A percentile compares a stretch with the other conserved stretches of the same genome.
These are phyloP conservation scores for Aureobasidium sp. DNA, from an alignment of 2,329 filamentous ascomycete genomes.

Conservation along the genomic window DNA sequence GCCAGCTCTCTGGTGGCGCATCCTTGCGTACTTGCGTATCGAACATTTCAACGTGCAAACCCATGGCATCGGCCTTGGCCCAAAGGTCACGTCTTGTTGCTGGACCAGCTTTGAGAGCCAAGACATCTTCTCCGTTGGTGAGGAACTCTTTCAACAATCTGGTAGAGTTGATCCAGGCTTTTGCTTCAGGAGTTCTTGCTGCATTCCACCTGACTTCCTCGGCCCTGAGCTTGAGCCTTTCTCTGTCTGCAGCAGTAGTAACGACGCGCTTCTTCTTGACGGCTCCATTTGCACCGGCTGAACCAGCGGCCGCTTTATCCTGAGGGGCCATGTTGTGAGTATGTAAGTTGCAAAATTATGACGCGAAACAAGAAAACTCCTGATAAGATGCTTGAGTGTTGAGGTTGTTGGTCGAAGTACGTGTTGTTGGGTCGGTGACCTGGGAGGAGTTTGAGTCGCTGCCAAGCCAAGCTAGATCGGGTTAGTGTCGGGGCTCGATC, in stretches of 20 bases:
- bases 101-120: not conserved
- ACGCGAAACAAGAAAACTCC: not conserved
- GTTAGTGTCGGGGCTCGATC: not conserved
- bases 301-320: not conserved
- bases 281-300: not conserved
- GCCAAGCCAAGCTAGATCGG: not conserved
- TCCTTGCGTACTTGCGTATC: not conserved
- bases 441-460: not conserved
- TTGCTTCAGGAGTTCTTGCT: conserved; percentile 5
- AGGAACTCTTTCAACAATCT: not conserved
- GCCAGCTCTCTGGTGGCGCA: not conserved
- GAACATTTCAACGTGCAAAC: conserved; percentile 6
- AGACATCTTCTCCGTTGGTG: not conserved
- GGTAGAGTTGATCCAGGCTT: conserved; percentile 8
- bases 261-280: conserved; percentile 3
- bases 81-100: not conserved
- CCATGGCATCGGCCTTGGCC: not conserved
- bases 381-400: not conserved
- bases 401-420: not conserved
- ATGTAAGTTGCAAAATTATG: not conserved
- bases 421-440: conserved; percentile 9
- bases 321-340: not conserved
- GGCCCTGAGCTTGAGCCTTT: not conserved
- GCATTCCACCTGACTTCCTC: not conserved
- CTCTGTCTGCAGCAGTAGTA: conserved; percentile 6